A percentile compares a stretch with the other conserved stretches of the same genome.
phyloP scores from a whole-genome alignment of 108 stramenopile genomes.

The Fistulifera solaris region DNA sequence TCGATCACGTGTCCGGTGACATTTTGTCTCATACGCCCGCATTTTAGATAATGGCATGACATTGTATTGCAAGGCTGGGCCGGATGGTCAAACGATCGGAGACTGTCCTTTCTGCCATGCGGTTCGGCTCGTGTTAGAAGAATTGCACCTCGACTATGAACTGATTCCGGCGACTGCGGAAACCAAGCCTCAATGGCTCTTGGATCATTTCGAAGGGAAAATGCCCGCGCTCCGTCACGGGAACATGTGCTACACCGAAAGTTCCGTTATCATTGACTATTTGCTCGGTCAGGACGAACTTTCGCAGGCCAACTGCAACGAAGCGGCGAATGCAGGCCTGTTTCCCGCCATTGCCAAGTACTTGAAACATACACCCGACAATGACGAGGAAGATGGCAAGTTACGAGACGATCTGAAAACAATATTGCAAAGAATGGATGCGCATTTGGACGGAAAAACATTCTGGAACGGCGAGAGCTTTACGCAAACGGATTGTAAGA shows the following conservation, averaged over 20 bases:
- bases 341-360: slow-evolving; percentile 77
- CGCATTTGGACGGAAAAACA: slow-evolving; percentile 20
- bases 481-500: slow-evolving; percentile 54
- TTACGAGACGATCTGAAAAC: slow-evolving; percentile 25
- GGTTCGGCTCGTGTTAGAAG: slow-evolving; percentile 68
- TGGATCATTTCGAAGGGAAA: slow-evolving; percentile 69
- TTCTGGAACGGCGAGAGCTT: slow-evolving; percentile 34
- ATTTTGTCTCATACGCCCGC: no score
- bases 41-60: slow-evolving; percentile 68
- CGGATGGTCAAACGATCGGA: slow-evolving; percentile 42
- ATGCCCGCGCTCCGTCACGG: slow-evolving; percentile 76
- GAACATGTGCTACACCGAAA: slow-evolving; percentile 72
- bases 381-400: slow-evolving; percentile 35
- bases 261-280: slow-evolving; percentile 67
- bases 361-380: slow-evolving; percentile 54
- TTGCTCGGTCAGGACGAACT: slow-evolving; percentile 40
- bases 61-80: slow-evolving; percentile 70
- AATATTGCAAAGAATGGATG: slow-evolving; percentile 33
- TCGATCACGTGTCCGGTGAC: no score
- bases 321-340: slow-evolving; percentile 45
- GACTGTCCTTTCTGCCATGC: slow-evolving; percentile 83
- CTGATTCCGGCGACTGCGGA: slow-evolving; percentile 44
- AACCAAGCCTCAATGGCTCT: slow-evolving; percentile 69
- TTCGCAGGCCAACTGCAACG: background rate
- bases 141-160: slow-evolving; percentile 67